A percentile compares a stretch with the other conserved stretches of the same genome.
Evolutionary conservation across 306 rosid genomes (phyloP).

Genomic region (Cucurbita pepo): DNA sequence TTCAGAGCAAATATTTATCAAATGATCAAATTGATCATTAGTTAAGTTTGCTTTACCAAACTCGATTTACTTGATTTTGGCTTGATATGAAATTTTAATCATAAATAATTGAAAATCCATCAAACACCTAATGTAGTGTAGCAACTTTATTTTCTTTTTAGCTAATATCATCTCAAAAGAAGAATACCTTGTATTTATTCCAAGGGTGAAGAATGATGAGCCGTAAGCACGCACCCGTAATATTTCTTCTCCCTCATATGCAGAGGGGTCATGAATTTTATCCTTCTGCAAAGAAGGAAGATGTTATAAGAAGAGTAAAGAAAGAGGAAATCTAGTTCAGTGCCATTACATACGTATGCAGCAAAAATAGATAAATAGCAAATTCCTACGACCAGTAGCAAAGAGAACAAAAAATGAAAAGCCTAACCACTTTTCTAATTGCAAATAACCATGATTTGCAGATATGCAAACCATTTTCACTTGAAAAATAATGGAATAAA

Average conservation of each 20-base stretch:
- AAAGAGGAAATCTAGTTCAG: neutral
- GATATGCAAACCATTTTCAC: neutral
- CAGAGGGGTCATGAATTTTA: conserved; percentile 25
- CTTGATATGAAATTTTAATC: neutral
- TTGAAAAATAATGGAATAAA: neutral
- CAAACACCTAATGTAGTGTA: neutral
- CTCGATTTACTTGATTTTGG: neutral
- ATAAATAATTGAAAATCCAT: neutral
- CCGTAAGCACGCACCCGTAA: conserved; percentile 80
- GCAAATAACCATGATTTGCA: neutral
- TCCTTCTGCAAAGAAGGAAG: conserved; percentile 33
- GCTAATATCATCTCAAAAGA: neutral
- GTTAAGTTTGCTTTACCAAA: neutral
- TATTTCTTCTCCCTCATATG: conserved; percentile 66
- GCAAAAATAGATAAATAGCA: neutral
- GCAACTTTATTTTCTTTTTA: neutral
- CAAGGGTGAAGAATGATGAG: conserved; percentile 71
- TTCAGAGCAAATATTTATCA: neutral
- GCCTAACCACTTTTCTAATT: neutral
- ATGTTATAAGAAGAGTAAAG: neutral
- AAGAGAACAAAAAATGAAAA: neutral
- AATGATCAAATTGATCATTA: neutral
- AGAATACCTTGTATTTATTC: conserved; percentile 75
- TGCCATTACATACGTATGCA: neutral
- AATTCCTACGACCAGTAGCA: neutral